Base-by-base conservation (phyloP, 2,329 filamentous ascomycete species). In the Teratosphaeria epicoccoides region DNA sequence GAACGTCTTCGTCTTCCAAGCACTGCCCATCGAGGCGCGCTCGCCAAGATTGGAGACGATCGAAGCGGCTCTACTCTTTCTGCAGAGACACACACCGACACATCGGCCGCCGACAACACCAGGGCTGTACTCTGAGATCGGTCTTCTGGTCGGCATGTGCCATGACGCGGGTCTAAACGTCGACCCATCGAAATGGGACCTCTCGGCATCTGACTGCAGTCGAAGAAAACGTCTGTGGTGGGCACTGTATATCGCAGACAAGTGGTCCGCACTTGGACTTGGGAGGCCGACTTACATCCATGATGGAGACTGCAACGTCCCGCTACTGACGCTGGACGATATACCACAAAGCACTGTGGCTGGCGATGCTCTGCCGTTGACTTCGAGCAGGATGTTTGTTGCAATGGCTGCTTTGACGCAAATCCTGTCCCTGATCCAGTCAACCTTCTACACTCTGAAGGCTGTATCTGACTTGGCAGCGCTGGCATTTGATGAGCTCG, bases 221-320 rank as follows among this genome's bases (percentile, higher is more conserved):
- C 52, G 58, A 11, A 49, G 58, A 10, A 60, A 57, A 43, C 52
- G 58, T 14, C 54, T 60, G n/a, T 60, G 58, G 58, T 58, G 53
- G 53, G 55, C 56, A 2, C n/a, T 55, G 6, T 58, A 56, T 47
- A 56, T 58, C 6, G 43, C 48, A 11, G 58, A 58, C 33, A 58
- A 58, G 46, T 60, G 58, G 58, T 45, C 53, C 4, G 56, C 58
- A 24, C 44, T 58, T 10, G 55, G 56, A 3, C 55, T 60, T 10
- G 58, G 58, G 11, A 53, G 58, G 9, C 58, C 58, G 2, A 55
- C 51, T 3, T 58, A 57, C 46, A 53, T 60, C 17, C 55, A 57
- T 46, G 58, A 56, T 22, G 53, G 57, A 24, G 49, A 54, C 11
- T 57, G 40, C 46, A 58, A 54, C 17, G 53, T 58, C 9, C 53